phyloP scores from a whole-genome alignment of 1,284 basidiomycete genomes.

The Meira nashicola region DNA sequence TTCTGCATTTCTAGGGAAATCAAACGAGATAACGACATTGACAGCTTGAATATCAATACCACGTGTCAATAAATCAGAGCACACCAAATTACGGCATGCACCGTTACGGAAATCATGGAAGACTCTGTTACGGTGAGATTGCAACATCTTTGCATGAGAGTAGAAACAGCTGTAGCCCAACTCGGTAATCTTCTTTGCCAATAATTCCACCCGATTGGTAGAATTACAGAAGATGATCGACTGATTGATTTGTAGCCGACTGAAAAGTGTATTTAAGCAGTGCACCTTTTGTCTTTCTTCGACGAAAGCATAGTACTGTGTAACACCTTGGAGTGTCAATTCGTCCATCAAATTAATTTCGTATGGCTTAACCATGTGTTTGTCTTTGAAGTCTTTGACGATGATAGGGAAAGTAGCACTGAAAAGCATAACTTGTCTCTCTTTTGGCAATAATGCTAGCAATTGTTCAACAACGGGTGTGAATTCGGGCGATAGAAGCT shows the following conservation, averaged over 20 bases:
- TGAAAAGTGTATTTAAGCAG: conserved; percentile 94
- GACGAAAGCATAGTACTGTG: conserved; percentile 98
- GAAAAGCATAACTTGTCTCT: conserved; percentile 97
- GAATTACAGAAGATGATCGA: conserved; percentile 99
- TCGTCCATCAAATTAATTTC: conserved; percentile 99
- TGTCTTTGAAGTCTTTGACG: conserved; percentile 99
- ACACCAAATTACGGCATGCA: conserved; percentile 95
- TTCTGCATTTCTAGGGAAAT: conserved; percentile 97
- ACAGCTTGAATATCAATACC: conserved; percentile 99
- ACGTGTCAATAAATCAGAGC: conserved; percentile 86
- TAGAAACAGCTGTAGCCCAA: conserved; percentile 99
- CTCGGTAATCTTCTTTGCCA: conserved; percentile 98
- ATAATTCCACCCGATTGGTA: conserved; percentile 95
- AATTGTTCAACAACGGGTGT: conserved; percentile 97
- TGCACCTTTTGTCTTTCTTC: conserved; percentile 99
- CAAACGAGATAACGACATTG: conserved; percentile 99
- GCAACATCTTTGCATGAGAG: conserved; percentile 99
- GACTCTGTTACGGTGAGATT: conserved; percentile 95
- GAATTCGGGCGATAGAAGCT: conserved; percentile 93
- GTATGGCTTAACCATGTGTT: conserved; percentile 93
- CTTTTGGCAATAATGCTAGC: conserved; percentile 74
- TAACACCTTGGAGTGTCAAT: conserved; percentile 94
- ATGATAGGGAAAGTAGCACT: conserved; percentile 98
- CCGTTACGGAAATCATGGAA: conserved; percentile 99
- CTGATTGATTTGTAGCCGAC: conserved; percentile 98